Evolutionary conservation across 805 yeast genomes (phyloP), one percentile per base, ranked within the genome.

Genomic region (Lipomyces mesembrius): DNA sequence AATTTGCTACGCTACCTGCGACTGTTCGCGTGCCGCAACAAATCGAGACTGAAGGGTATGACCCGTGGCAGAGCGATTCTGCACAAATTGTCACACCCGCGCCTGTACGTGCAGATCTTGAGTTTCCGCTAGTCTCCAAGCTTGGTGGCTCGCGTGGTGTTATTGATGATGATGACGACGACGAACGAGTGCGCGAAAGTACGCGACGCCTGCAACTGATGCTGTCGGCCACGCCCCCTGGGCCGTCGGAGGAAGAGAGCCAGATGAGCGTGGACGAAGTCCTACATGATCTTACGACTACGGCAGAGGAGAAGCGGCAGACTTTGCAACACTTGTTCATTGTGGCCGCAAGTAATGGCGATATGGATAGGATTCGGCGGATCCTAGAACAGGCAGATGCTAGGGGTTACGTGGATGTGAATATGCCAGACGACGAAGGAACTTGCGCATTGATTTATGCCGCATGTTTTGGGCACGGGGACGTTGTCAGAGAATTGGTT

Each of bases 401-500:
- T 3, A 9, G 56, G 22, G 59, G 56, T 14, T 70, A 66, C 14
- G 71, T 80, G 4, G 78, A 79, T 56, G 69, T 79, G 9, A 71
- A 81, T 68, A 68, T 65, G 49, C 69, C 72, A 43, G 83, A 80
- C 60, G 78, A 75, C 8, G 75, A 77, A 25, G 83, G 83, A 14
- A 71, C 75, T 37, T 75, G 77, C n/a, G 78, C 83, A 25, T 72
- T 81, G 55, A 74, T 76, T 11, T 79, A 80, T 62, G 78, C 83
- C 5, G 67, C 76, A 53, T 79, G 82, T 62, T 81, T 79, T 67
- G 83, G 83, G 37, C 78, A 79, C 65, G 78, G 74, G 60, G 72
- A 69, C 12, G 74, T 75, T 2, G 83, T 79, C 5, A 62, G 71
- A 20, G 77, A 73, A 61, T 74, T 81, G 57, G 71, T 81, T 49